phyloP scores from a whole-genome alignment of 305 asterid species.

The Fraxinus ornus region DNA sequence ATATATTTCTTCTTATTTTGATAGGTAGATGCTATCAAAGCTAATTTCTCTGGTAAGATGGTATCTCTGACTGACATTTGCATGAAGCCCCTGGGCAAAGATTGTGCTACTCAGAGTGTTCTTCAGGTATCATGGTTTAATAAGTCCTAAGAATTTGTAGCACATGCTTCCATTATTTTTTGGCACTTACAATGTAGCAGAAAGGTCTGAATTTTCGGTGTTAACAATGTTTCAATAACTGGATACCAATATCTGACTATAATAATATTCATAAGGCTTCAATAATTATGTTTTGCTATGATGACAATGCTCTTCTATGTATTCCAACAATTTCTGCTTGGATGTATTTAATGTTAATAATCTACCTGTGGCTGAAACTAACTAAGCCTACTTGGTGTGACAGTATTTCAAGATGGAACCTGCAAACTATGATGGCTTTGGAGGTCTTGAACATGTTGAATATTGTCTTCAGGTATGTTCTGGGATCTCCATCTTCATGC shows the following conservation, averaged over 20 bases:
- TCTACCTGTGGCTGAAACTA: constrained; percentile 1
- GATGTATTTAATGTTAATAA: not conserved
- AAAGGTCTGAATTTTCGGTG: not conserved
- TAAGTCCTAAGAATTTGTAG: not conserved
- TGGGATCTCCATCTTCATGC: constrained; percentile 24
- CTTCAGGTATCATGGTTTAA: constrained; percentile 65
- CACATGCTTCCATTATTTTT: not conserved
- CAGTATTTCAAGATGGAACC: constrained; percentile 97
- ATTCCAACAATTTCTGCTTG: not conserved
- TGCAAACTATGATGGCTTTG: constrained; percentile 59
- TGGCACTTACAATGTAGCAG: not conserved
- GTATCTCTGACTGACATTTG: constrained; percentile 90
- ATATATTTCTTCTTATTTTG: constrained; percentile 26
- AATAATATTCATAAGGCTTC: not conserved
- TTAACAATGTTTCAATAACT: not conserved
- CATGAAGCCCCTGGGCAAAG: constrained; percentile 97
- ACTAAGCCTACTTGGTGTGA: constrained; percentile 23
- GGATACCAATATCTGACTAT: not conserved
- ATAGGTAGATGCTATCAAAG: constrained; percentile 90
- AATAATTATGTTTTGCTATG: not conserved
- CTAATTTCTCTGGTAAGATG: constrained; percentile 75
- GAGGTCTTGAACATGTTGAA: constrained; percentile 75
- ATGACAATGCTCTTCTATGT: not conserved
- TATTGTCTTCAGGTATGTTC: constrained; percentile 89
- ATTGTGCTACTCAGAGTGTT: constrained; percentile 96